phyloP scores from a whole-genome alignment of 371 early-diverging fungal genomes.

The Mortierella sp. region DNA sequence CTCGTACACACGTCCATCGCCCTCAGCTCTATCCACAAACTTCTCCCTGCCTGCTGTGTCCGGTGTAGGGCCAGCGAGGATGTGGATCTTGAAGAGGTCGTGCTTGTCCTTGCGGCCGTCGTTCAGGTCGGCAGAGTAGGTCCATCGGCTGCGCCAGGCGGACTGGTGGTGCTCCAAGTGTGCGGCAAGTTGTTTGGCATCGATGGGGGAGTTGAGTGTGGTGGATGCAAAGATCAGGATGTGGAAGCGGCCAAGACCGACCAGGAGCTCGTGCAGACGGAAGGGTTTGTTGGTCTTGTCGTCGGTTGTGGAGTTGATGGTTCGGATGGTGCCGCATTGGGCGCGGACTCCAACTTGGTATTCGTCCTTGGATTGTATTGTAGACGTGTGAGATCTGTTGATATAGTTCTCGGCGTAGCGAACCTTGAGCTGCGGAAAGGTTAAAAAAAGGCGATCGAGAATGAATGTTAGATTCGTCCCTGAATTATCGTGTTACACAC shows the following conservation, averaged over 20 bases:
- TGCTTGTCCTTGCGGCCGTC: slow-evolving; percentile 31
- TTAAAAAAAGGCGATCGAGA: neutral
- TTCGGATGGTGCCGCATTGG: slow-evolving; percentile 16
- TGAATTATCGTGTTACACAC: neutral
- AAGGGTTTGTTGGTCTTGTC: neutral
- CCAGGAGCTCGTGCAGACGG: slow-evolving; percentile 26
- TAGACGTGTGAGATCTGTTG: slow-evolving; percentile 15
- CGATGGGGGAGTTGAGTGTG: slow-evolving; percentile 5
- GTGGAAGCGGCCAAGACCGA: slow-evolving; percentile 33
- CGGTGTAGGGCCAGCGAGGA: slow-evolving; percentile 10
- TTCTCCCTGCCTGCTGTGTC: neutral
- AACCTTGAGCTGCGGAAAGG: slow-evolving; percentile 18
- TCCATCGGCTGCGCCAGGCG: slow-evolving; percentile 25
- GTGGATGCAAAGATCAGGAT: slow-evolving; percentile 37
- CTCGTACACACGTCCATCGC: slow-evolving; percentile 27
- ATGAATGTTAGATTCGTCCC: no score
- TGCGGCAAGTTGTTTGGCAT: slow-evolving; percentile 8
- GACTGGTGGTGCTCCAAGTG: slow-evolving; percentile 13
- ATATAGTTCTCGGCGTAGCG: slow-evolving; percentile 24
- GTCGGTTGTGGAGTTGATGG: neutral
- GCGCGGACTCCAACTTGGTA: slow-evolving; percentile 41
- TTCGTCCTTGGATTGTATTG: slow-evolving; percentile 8
- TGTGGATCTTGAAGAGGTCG: slow-evolving; percentile 28
- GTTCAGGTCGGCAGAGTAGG: slow-evolving; percentile 10
- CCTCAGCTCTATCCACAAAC: slow-evolving; percentile 13